A percentile compares a stretch with the other conserved stretches of the same genome.
These are phyloP conservation scores for Backusella australiensis DNA, from an alignment of 192 early-diverging fungal species.

Conservation along the genomic window DNA sequence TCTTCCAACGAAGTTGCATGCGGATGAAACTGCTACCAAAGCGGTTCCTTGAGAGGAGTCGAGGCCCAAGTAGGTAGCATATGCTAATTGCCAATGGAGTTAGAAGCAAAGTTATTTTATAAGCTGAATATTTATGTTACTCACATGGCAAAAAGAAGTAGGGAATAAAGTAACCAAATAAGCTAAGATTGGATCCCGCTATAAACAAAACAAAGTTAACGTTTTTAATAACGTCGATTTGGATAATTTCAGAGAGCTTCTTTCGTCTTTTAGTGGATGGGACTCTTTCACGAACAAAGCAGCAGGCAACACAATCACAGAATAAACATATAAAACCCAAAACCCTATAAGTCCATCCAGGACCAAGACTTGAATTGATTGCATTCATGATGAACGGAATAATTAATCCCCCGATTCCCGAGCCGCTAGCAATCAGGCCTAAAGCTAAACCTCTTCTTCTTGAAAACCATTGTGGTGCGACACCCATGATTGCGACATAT, in stretches of 20 bases:
- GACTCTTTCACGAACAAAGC: constrained; percentile 20
- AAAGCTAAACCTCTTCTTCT: constrained; percentile 53
- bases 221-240: constrained; percentile 20
- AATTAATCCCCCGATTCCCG: constrained; percentile 70
- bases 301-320: neutral
- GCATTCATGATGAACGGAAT: constrained; percentile 54
- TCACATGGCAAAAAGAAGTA: constrained; percentile 31
- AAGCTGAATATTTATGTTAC: neutral
- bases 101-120: neutral
- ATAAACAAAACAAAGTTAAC: constrained; percentile 21
- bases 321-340: constrained; percentile 26
- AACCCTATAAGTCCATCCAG: constrained; percentile 44
- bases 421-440: constrained; percentile 56
- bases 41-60: constrained; percentile 17
- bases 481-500: constrained; percentile 27
- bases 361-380: constrained; percentile 55
- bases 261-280: neutral
- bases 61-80: constrained; percentile 24
- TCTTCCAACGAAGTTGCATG: constrained; percentile 29
- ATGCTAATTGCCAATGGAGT: neutral
- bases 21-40: constrained; percentile 17
- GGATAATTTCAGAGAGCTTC: constrained; percentile 21
- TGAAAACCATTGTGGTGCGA: constrained; percentile 57
- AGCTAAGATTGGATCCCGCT: constrained; percentile 9
- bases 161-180: constrained; percentile 31